Conservation (phyloP, 2,329 filamentous ascomycete species). For the Ploettnerulaceae sp. region DNA sequence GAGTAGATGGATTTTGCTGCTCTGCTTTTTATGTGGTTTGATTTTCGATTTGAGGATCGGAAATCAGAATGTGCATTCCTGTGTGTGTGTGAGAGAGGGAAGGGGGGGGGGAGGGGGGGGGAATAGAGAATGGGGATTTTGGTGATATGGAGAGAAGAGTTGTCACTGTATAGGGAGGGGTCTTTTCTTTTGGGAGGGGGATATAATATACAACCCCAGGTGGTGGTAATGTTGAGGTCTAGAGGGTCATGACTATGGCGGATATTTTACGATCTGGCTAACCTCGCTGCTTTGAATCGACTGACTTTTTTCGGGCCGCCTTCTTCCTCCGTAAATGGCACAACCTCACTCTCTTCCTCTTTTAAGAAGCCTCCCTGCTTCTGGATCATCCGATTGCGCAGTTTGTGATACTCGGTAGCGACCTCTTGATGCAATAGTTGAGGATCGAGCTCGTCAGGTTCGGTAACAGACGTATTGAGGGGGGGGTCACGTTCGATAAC, state of each 20-base stretch:
- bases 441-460: slow-evolving; percentile 67
- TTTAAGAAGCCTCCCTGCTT: slow-evolving; percentile 76
- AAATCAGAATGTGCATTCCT: slow-evolving; percentile 40
- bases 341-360: slow-evolving; percentile 58
- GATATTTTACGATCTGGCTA: slow-evolving; percentile 47
- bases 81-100: neutral
- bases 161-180: too few relatives aligned
- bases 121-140: too few relatives aligned
- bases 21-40: too few relatives aligned
- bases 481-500: slow-evolving; percentile 50
- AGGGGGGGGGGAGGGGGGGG: neutral
- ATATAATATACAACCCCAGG: neutral
- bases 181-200: too few relatives aligned
- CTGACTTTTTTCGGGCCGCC: slow-evolving; percentile 61
- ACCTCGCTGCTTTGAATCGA: slow-evolving; percentile 67
- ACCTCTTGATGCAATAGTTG: slow-evolving; percentile 71
- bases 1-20: slow-evolving; percentile 42
- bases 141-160: too few relatives aligned
- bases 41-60: too few relatives aligned
- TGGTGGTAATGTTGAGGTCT: too few relatives aligned
- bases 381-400: slow-evolving; percentile 79
- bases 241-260: neutral
- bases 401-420: slow-evolving; percentile 73
- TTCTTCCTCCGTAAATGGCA: slow-evolving; percentile 62
- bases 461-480: slow-evolving; percentile 32